phyloP scores from a whole-genome alignment of 2,329 filamentous ascomycete genomes.

The Huntiella omanensis region DNA sequence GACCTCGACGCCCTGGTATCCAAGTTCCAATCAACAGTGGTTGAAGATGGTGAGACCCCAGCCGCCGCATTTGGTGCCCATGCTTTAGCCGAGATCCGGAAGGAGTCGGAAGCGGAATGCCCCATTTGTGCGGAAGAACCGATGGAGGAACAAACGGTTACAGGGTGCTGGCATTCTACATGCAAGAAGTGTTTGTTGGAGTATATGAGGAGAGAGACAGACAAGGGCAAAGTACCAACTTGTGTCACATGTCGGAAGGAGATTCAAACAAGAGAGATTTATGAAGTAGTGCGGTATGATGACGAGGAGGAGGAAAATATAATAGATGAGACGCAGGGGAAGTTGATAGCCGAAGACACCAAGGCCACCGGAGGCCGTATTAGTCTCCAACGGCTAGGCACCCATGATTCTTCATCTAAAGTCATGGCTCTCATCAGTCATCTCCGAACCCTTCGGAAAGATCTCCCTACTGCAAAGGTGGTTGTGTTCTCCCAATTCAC shows the following conservation, averaged over 20 bases:
- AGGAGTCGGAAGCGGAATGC: slow-evolving; percentile 75
- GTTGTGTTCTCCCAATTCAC: slow-evolving; percentile 97
- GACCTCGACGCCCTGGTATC: slow-evolving; percentile 73
- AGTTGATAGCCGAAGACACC: neutral
- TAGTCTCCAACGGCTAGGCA: slow-evolving; percentile 39
- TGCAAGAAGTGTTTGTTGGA: slow-evolving; percentile 86
- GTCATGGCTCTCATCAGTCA: slow-evolving; percentile 62
- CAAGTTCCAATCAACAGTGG: slow-evolving; percentile 55
- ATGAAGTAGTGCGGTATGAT: slow-evolving; percentile 75
- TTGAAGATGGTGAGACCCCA: slow-evolving; percentile 34
- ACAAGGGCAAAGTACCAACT: slow-evolving; percentile 54
- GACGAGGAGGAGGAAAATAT: slow-evolving; percentile 26
- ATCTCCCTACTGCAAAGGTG: slow-evolving; percentile 56
- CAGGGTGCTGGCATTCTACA: slow-evolving; percentile 92
- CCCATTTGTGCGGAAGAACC: slow-evolving; percentile 90
- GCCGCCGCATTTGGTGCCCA: slow-evolving; percentile 54
- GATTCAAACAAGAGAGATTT: slow-evolving; percentile 69
- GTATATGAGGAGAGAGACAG: slow-evolving; percentile 72
- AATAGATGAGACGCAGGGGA: neutral
- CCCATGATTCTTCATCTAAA: slow-evolving; percentile 65
- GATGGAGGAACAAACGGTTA: slow-evolving; percentile 87
- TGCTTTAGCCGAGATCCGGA: slow-evolving; percentile 77
- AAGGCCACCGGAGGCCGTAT: slow-evolving; percentile 23
- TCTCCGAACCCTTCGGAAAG: slow-evolving; percentile 47
- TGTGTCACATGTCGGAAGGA: slow-evolving; percentile 83